Conservation (phyloP, 345 rosid species). For the Salix caprea region DNA sequence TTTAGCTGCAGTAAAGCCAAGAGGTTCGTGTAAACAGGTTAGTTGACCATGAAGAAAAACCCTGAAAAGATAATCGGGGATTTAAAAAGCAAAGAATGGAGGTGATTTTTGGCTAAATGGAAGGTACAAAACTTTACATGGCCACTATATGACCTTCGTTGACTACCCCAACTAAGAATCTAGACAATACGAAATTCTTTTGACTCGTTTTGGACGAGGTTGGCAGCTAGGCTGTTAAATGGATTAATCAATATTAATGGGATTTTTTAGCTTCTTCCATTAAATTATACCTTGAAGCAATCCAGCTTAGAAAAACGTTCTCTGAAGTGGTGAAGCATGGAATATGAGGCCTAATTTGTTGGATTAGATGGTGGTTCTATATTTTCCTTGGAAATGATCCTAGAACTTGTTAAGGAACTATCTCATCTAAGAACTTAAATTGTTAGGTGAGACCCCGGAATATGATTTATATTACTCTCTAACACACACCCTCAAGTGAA, state of each 20-base stretch:
- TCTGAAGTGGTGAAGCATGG: conserved; percentile 11
- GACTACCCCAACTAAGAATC: not conserved
- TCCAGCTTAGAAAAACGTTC: not conserved
- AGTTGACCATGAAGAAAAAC: not conserved
- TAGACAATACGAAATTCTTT: not conserved
- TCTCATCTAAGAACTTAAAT: too few relatives aligned
- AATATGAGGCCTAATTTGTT: not conserved
- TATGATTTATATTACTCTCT: too few relatives aligned
- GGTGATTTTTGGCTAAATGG: not conserved
- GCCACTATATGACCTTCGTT: not conserved
- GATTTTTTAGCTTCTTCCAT: not conserved
- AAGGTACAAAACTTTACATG: not conserved
- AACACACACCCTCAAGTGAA: too few relatives aligned
- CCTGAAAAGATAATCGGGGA: not conserved
- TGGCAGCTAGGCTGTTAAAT: conserved; percentile 4
- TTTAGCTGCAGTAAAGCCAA: conserved; percentile 44
- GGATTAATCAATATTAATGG: not conserved
- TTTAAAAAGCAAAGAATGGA: too few relatives aligned
- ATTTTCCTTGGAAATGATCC: not conserved
- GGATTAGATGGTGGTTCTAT: not conserved
- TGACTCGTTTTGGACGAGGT: conserved; percentile 1
- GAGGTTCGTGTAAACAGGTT: not conserved
- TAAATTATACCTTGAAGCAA: not conserved
- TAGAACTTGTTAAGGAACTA: not conserved
- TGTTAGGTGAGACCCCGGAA: too few relatives aligned